A percentile compares a stretch with the other conserved stretches of the same genome.
These are phyloP conservation scores for Apocynum venetum DNA, from an alignment of 257 asterid species.

Conservation along the genomic window DNA sequence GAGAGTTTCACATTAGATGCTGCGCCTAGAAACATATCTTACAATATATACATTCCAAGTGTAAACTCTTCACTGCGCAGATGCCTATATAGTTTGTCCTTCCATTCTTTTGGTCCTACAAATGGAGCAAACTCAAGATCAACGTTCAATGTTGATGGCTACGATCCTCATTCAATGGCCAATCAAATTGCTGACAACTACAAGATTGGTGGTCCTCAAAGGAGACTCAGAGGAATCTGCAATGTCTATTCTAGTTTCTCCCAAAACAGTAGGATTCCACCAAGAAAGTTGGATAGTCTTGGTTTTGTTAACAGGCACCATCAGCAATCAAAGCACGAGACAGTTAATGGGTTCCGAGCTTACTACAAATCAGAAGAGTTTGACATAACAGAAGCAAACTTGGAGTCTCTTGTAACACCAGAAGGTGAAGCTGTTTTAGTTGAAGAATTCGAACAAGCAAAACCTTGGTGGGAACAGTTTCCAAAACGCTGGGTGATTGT, in stretches of 20 bases:
- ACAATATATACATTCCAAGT: conserved; percentile 31
- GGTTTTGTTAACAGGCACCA: conserved; percentile 37
- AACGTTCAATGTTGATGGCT: conserved; percentile 26
- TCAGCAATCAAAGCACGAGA: conserved; percentile 38
- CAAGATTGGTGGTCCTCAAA: conserved; percentile 28
- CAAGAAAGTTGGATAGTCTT: conserved; percentile 40
- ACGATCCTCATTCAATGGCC: conserved; percentile 22
- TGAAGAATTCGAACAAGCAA: conserved; percentile 41
- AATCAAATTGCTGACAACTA: conserved; percentile 27
- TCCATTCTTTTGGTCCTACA: conserved; percentile 31
- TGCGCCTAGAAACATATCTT: conserved; percentile 27
- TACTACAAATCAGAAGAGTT: conserved; percentile 76
- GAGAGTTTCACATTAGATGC: conserved; percentile 30
- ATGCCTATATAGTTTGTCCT: conserved; percentile 23
- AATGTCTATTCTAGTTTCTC: conserved; percentile 33
- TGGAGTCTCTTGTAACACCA: conserved; percentile 45
- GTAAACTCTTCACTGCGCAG: conserved; percentile 27
- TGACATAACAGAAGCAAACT: conserved; percentile 46
- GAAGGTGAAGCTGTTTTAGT: conserved; percentile 51
- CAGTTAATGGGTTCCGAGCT: conserved; percentile 55
- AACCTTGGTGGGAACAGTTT: conserved; percentile 69
- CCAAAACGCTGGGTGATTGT: conserved; percentile 96
- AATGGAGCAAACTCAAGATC: conserved; percentile 28
- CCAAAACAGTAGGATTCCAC: conserved; percentile 32
- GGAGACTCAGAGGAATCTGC: conserved; percentile 36